Percentiles rank a stretch among this genome's conserved stretches.
Evolutionary conservation across 106 monocot genomes (phyloP).

Genomic region (Posidonia australis): DNA sequence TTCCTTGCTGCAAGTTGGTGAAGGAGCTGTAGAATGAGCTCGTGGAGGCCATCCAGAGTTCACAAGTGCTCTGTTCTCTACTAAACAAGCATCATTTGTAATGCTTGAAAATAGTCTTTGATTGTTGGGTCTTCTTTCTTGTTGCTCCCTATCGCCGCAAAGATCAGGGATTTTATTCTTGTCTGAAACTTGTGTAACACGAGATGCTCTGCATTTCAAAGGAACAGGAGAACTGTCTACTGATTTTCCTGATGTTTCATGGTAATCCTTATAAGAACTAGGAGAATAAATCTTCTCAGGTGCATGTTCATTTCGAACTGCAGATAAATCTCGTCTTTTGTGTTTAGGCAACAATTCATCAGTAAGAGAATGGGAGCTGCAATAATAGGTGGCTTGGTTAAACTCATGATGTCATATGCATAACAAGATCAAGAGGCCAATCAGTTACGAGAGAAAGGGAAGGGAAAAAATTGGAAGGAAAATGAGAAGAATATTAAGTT

Average conservation of each 20-base stretch:
- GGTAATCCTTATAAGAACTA: constrained; percentile 17
- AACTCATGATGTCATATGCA: not conserved
- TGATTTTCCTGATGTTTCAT: constrained; percentile 27
- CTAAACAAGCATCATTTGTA: constrained; percentile 16
- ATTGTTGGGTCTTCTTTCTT: constrained; percentile 7
- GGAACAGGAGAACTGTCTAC: constrained; percentile 33
- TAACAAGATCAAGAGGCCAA: too few relatives aligned
- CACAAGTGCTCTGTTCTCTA: constrained; percentile 25
- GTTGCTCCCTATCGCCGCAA: constrained; percentile 45
- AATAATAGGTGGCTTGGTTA: constrained; percentile 2
- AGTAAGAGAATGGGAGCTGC: constrained; percentile 12
- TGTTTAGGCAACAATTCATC: constrained; percentile 18
- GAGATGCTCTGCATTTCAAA: constrained; percentile 26
- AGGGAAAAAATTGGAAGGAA: too few relatives aligned
- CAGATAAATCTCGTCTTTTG: constrained; percentile 11
- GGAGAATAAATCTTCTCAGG: constrained; percentile 27
- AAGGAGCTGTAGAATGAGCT: constrained; percentile 42
- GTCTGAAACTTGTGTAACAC: constrained; percentile 10
- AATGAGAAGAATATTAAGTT: too few relatives aligned
- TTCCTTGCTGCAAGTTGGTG: constrained; percentile 33
- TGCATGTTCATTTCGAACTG: constrained; percentile 7
- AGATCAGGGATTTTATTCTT: constrained; percentile 27
- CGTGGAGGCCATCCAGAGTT: constrained; percentile 44
- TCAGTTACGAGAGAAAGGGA: too few relatives aligned
- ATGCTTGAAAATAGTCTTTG: constrained; percentile 5